phyloP scores from a whole-genome alignment of 257 asterid genomes.

The Gentiana macrophylla region DNA sequence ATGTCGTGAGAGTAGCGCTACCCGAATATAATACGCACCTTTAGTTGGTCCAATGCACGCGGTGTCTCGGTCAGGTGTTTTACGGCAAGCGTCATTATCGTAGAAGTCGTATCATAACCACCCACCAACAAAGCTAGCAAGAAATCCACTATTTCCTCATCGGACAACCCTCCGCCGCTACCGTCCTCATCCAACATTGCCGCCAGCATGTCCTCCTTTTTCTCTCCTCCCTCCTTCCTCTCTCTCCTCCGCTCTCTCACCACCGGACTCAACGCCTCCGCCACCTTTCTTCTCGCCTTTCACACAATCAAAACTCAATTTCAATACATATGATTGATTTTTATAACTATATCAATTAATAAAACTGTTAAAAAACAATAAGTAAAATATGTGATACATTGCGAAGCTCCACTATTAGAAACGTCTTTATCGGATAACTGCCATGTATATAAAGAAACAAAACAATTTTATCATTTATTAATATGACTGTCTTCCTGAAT shows the following conservation, averaged over 20 bases:
- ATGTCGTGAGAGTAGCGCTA: too few species aligned
- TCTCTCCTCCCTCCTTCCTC: constrained; percentile 51
- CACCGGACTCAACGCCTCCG: constrained; percentile 81
- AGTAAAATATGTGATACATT: neutral
- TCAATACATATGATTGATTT: too few species aligned
- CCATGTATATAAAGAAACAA: too few species aligned
- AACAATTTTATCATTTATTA: too few species aligned
- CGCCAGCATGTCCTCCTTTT: constrained; percentile 79
- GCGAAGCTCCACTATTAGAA: too few species aligned
- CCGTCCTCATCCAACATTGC: constrained; percentile 82
- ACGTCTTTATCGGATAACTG: too few species aligned
- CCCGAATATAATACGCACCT: constrained; percentile 28
- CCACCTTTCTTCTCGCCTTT: constrained; percentile 91
- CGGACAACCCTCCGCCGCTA: constrained; percentile 58
- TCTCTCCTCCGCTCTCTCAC: constrained; percentile 72
- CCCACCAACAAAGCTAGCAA: constrained; percentile 90
- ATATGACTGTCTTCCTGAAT: too few species aligned
- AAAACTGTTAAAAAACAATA: neutral
- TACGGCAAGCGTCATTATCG: constrained; percentile 91
- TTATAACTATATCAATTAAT: too few species aligned
- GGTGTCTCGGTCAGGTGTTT: constrained; percentile 82
- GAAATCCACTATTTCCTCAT: constrained; percentile 91
- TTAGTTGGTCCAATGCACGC: constrained; percentile 63
- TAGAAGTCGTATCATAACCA: constrained; percentile 93
- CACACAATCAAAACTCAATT: neutral